Conservation (phyloP, 805 yeast species). For the Metschnikowia cubensis region DNA sequence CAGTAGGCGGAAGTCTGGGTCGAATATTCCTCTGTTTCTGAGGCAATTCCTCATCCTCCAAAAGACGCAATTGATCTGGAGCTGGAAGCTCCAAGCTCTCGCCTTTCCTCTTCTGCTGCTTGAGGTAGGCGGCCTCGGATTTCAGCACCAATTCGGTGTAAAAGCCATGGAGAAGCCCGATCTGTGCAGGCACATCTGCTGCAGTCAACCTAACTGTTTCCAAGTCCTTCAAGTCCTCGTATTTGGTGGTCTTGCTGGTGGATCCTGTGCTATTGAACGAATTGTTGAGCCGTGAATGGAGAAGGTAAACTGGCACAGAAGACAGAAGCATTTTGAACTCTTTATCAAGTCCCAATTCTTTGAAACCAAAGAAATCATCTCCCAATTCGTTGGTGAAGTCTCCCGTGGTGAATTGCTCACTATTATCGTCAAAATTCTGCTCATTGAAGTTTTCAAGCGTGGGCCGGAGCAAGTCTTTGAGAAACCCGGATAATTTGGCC, state of each 20-base stretch:
- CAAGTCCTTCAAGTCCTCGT: conserved; percentile 61
- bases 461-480: conserved; percentile 82
- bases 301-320: conserved; percentile 82
- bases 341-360: conserved; percentile 86
- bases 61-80: conserved; percentile 29
- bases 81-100: conserved; percentile 41
- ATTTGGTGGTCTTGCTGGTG: conserved; percentile 49
- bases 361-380: conserved; percentile 97
- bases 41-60: conserved; percentile 85
- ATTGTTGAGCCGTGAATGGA: conserved; percentile 70
- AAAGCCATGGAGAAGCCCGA: conserved; percentile 58
- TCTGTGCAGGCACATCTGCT: conserved; percentile 48
- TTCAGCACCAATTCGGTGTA: conserved; percentile 37
- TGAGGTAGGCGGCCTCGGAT: conserved; percentile 41
- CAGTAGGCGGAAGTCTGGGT: conserved; percentile 87
- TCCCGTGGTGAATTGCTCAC: conserved; percentile 92
- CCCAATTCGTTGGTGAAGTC: conserved; percentile 92
- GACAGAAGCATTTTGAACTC: conserved; percentile 83
- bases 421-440: conserved; percentile 76
- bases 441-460: conserved; percentile 70
- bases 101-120: conserved; percentile 39
- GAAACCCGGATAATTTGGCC: conserved; percentile 59
- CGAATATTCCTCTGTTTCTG: conserved; percentile 69
- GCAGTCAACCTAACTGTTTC: conserved; percentile 51
- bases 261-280: conserved; percentile 44